Percentiles rank a stretch among this genome's conserved stretches.
Evolutionary conservation across 2,329 filamentous ascomycete species (phyloP).

Genomic region (Penicillium sp.): DNA sequence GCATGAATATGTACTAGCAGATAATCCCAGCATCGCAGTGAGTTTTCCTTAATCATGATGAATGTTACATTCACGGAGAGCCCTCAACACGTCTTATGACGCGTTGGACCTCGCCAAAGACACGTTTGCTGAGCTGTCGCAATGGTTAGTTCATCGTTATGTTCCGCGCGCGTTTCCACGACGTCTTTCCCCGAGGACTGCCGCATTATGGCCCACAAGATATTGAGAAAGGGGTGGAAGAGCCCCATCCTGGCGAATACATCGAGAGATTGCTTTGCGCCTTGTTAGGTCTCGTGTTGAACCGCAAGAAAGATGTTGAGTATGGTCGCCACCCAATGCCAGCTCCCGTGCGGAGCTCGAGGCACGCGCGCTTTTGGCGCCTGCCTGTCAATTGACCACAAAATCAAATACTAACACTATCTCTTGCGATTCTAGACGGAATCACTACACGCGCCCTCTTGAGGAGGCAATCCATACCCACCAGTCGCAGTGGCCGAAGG

Average conservation of each 20-base stretch:
- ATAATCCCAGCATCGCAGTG: conserved; percentile 89
- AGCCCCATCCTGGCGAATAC: conserved; percentile 71
- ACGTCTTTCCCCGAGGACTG: conserved; percentile 80
- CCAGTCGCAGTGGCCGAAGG: conserved; percentile 77
- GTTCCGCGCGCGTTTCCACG: conserved; percentile 90
- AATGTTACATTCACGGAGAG: background rate
- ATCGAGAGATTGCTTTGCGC: conserved; percentile 86
- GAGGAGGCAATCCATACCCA: conserved; percentile 87
- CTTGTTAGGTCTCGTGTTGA: conserved; percentile 77
- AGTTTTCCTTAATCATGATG: conserved; percentile 41
- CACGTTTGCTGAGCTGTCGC: conserved; percentile 33
- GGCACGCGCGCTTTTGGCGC: conserved; percentile 10
- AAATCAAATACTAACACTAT: conserved; percentile 27
- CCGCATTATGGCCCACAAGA: conserved; percentile 92
- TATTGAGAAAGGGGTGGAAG: conserved; percentile 77
- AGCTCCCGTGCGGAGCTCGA: conserved; percentile 8
- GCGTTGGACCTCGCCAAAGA: conserved; percentile 28
- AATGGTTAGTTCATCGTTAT: conserved; percentile 81
- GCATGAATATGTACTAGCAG: conserved; percentile 82
- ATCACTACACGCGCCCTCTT: conserved; percentile 85
- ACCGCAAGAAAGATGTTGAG: conserved; percentile 99
- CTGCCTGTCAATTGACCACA: conserved; percentile 4
- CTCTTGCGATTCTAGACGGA: conserved; percentile 55
- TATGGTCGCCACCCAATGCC: conserved; percentile 49
- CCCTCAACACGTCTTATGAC: conserved; percentile 13